Base-by-base conservation (phyloP, 306 rosid genomes). In the Parietaria judaica region DNA sequence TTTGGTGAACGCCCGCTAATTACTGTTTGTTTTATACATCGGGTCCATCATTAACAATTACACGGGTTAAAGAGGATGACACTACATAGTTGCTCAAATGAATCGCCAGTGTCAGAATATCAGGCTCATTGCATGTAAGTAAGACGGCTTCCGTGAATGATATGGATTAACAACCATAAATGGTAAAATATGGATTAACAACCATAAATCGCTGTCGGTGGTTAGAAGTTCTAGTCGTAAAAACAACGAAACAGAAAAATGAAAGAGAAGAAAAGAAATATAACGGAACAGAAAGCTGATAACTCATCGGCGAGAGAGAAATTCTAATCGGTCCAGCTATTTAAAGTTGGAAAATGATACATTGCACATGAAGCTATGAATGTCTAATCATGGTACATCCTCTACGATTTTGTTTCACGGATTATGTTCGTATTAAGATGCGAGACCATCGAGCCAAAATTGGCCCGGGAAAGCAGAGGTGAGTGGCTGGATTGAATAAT, bases 381-480 rank as follows among this genome's bases (percentile, higher is more conserved):
- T 23, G 1, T 23, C 31, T 23, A 14, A 46, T 11, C 45, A 41
- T 41, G 7, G 31, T 41, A 5, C 45, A 41, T 41, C 45, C 45
- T 41, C 45, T 41, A 41, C 45, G 3, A 3, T 41, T 5, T 41
- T 41, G 45, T 8, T 41, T 41, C 45, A 41, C 45, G 45, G 3
- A 5, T 41, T 41, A 49, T n/a, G 15, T n/a, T 49, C 53, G 13
- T 10, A 11, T 5, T 9, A 11, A 49, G n/a, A 49, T 49, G 53
- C 13, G 53, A 11, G 53, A 49, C 14, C 14, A 49, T n/a, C 13
- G 44, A 9, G 16, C 35, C 63, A 66, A 12, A 36, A 14, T 15
- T 11, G 39, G 57, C 71, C 56, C 56, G 54, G 57, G 39, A 15
- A 14, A 54, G n/a, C 36, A 52, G 55, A 31, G 11, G 47, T 3